Evolutionary conservation across 108 stramenopile genomes (phyloP), one percentile per base, ranked within the genome.

Genomic region (Cyclotella distinguenda): DNA sequence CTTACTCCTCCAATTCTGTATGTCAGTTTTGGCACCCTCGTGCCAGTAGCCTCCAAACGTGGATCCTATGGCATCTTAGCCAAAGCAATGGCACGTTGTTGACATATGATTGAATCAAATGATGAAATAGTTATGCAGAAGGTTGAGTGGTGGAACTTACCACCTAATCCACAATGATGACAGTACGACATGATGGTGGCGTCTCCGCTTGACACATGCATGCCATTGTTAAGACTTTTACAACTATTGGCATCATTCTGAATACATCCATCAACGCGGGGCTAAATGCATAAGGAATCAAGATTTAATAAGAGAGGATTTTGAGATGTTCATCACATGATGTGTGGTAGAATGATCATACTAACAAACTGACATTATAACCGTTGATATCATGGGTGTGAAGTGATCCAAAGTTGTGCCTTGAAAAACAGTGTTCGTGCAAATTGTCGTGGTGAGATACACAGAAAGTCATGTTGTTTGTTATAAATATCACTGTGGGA

Each of bases 31-130:
- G 27, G 30, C 8, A 6, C 32, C 28, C 28, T 53, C 52, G 32
- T 53, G 27, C 52, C 52, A 53, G 32, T 53, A 26, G 4, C 52
- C 52, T 32, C 52, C 52, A 27, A 53, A 53, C 10, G 52, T 53
- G 27, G 27, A 6, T 13, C 8, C 27, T 53, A 30, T 53, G 30
- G 10, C n/a, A 6, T 30, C 30, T 31, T 53, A 12, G 1, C 1
- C 13, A 2, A n/a, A n/a, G n/a, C n/a, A n/a, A n/a, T n/a, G n/a
- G n/a, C n/a, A n/a, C n/a, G n/a, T n/a, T n/a, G n/a, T 46, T 10
- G 13, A n/a, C n/a, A 46, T 46, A 19, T n/a, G 6, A 16, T 13
- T 6, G 21, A 46, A 16, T n/a, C 21, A 5, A 46, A n/a, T 46
- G 45, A 46, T 46, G 12, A 19, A n/a, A n/a, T 19, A 19, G 6